Conservation (phyloP, 345 rosid species). For the Barbarea vulgaris region DNA sequence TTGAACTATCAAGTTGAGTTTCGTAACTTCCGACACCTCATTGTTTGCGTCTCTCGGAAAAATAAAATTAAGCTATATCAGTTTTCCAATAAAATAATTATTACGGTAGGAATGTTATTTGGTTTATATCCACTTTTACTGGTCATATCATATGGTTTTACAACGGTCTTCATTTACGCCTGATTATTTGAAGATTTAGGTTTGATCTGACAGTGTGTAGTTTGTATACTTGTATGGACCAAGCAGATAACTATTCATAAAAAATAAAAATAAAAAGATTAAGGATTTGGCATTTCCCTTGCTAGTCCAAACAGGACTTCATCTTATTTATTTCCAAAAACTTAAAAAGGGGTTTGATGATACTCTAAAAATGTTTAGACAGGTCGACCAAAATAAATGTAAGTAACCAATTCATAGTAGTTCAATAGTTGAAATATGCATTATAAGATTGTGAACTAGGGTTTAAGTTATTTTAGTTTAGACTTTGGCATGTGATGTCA, state of each 20-base stretch:
- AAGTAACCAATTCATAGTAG: too few species aligned
- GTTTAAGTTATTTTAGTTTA: neutral
- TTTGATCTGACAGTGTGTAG: neutral
- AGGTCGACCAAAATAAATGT: too few species aligned
- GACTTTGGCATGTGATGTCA: neutral
- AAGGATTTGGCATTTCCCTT: too few species aligned
- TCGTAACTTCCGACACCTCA: neutral
- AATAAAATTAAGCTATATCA: too few species aligned
- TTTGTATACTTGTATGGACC: neutral
- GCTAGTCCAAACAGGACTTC: neutral
- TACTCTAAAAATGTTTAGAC: too few species aligned
- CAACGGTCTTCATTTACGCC: neutral
- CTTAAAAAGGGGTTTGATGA: too few species aligned
- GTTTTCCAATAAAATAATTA: neutral
- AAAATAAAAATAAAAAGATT: too few species aligned
- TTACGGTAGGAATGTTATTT: neutral
- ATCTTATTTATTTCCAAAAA: neutral
- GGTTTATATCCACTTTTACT: neutral
- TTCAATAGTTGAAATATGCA: too few species aligned
- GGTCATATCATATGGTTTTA: neutral
- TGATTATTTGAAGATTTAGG: neutral
- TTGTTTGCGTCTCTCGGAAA: neutral
- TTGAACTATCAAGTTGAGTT: neutral
- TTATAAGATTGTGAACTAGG: neutral
- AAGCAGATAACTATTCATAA: too few species aligned